Conservation (phyloP, 2,329 filamentous ascomycete species). For the Rhynchosporium secalis region DNA sequence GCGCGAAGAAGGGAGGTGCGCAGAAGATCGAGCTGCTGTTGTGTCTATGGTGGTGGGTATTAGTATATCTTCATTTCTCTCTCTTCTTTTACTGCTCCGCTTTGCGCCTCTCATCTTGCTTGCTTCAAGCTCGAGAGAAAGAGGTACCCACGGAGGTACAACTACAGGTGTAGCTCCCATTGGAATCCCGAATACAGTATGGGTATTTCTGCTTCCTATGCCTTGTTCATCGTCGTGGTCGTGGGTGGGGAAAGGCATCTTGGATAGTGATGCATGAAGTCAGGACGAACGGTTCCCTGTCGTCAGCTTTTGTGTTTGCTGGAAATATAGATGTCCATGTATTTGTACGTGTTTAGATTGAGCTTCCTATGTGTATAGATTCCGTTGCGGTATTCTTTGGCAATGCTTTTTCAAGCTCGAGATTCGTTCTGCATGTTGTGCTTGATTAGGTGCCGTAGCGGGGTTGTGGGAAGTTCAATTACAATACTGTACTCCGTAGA, state of each 20-base stretch:
- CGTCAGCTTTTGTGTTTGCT: neutral
- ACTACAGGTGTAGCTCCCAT: slow-evolving; percentile 45
- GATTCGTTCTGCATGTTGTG: neutral
- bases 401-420: neutral
- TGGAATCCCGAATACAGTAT: slow-evolving; percentile 54
- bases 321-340: neutral
- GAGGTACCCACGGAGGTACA: slow-evolving; percentile 23
- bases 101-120: neutral
- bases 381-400: slow-evolving; percentile 4
- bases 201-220: slow-evolving; percentile 37
- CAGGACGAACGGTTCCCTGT: neutral
- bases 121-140: neutral
- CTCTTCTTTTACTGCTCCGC: neutral
- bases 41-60: slow-evolving; percentile 23
- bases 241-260: slow-evolving; percentile 19
- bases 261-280: neutral
- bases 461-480: too few relatives aligned
- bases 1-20: slow-evolving; percentile 44
- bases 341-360: neutral
- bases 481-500: too few relatives aligned
- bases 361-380: slow-evolving; percentile 1
- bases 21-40: slow-evolving; percentile 32
- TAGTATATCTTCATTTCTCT: neutral
- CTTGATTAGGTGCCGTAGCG: slow-evolving; percentile 2
- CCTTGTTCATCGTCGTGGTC: slow-evolving; percentile 28